These are phyloP conservation scores for Ciborinia camelliae DNA, from an alignment of 2,329 filamentous ascomycete genomes.

Conservation along the genomic window DNA sequence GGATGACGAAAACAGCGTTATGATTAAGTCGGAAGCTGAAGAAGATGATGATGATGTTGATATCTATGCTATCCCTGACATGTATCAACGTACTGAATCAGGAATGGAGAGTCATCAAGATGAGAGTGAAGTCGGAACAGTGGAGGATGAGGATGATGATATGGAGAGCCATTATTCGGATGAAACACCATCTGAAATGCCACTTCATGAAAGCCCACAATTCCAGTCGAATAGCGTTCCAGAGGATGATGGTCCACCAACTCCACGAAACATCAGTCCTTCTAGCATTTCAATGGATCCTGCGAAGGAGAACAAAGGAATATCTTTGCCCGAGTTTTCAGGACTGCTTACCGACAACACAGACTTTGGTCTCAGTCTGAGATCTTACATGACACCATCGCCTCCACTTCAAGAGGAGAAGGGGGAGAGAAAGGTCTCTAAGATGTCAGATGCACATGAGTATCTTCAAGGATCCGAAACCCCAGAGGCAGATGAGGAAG, in stretches of 20 bases:
- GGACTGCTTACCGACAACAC: conserved; percentile 47
- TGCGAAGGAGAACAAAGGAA: conserved; percentile 27
- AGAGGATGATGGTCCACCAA: conserved; percentile 51
- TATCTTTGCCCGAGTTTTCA: conserved; percentile 46
- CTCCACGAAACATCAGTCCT: conserved; percentile 49
- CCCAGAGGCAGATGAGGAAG: conserved; percentile 7
- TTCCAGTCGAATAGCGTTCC: conserved; percentile 27
- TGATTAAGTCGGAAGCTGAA: conserved; percentile 62
- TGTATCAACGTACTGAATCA: conserved; percentile 55
- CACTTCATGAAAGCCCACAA: conserved; percentile 27
- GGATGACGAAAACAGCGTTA: conserved; percentile 43
- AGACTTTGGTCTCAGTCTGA: conserved; percentile 53
- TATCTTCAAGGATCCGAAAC: too few relatives aligned
- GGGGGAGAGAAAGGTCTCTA: conserved; percentile 24
- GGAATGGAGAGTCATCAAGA: conserved; percentile 31
- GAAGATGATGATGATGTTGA: conserved; percentile 56
- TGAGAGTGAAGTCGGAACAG: conserved; percentile 8
- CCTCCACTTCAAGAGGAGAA: conserved; percentile 33
- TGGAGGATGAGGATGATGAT: conserved; percentile 29
- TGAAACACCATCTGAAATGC: conserved; percentile 23
- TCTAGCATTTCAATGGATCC: conserved; percentile 22
- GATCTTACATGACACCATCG: conserved; percentile 51
- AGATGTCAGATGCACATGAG: conserved; percentile 31
- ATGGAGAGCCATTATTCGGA: conserved; percentile 52
- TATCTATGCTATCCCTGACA: conserved; percentile 64